phyloP scores from a whole-genome alignment of 768 basidiomycete genomes.

The Termitomyces sp. region DNA sequence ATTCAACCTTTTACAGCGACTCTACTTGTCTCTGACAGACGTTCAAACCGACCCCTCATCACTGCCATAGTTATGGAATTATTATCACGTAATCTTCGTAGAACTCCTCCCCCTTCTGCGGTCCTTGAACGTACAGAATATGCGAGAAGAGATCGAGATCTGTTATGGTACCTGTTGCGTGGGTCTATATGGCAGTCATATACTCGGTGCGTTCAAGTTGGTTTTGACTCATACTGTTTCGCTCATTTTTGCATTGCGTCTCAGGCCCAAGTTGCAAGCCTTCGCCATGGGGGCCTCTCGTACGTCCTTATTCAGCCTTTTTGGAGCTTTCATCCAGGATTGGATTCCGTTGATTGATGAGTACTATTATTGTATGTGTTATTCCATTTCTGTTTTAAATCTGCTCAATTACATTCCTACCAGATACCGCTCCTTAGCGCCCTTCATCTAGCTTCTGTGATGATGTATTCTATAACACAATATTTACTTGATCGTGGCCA shows the following conservation, averaged over 20 bases:
- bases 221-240: slow-evolving; percentile 1
- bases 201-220: slow-evolving; percentile 47
- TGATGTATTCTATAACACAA: slow-evolving; percentile 11
- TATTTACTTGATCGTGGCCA: not conserved
- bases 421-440: slow-evolving; percentile 40
- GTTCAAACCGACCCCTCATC: slow-evolving; percentile 59
- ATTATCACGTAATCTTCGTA: slow-evolving; percentile 68
- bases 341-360: slow-evolving; percentile 89
- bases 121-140: slow-evolving; percentile 72
- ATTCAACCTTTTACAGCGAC: slow-evolving; percentile 25
- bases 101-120: slow-evolving; percentile 56
- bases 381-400: slow-evolving; percentile 5
- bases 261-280: slow-evolving; percentile 68
- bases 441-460: slow-evolving; percentile 1
- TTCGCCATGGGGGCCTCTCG: slow-evolving; percentile 50
- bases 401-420: not conserved
- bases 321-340: slow-evolving; percentile 68
- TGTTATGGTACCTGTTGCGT: slow-evolving; percentile 81
- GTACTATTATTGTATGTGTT: slow-evolving; percentile 83
- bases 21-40: slow-evolving; percentile 39
- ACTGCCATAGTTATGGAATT: slow-evolving; percentile 65
- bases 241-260: slow-evolving; percentile 2
- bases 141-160: slow-evolving; percentile 73
- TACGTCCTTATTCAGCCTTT: slow-evolving; percentile 60
- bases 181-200: slow-evolving; percentile 82